phyloP scores from a whole-genome alignment of 805 yeast species.

The Saccharomycopsis selenospora region DNA sequence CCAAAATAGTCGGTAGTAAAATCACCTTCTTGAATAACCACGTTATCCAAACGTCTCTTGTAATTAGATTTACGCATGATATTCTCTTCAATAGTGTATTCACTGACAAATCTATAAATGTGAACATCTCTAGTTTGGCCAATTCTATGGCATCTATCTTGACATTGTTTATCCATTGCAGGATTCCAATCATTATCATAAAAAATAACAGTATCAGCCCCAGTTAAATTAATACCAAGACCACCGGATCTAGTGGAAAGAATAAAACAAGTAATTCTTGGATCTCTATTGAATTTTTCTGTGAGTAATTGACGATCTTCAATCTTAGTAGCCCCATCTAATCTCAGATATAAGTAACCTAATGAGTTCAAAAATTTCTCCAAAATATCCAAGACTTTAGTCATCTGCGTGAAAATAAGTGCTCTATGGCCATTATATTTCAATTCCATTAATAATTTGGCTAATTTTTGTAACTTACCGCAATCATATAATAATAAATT shows the following conservation, averaged over 20 bases:
- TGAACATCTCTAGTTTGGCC: slow-evolving; percentile 98
- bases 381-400: slow-evolving; percentile 85
- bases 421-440: slow-evolving; percentile 89
- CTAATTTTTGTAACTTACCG: slow-evolving; percentile 87
- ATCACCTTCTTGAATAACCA: slow-evolving; percentile 95
- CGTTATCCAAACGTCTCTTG: slow-evolving; percentile 87
- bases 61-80: slow-evolving; percentile 91
- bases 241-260: slow-evolving; percentile 97
- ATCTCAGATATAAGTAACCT: slow-evolving; percentile 88
- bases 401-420: slow-evolving; percentile 95
- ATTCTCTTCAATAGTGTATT: slow-evolving; percentile 92
- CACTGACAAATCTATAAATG: slow-evolving; percentile 92
- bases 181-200: slow-evolving; percentile 99
- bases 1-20: slow-evolving; percentile 95
- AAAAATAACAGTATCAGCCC: slow-evolving; percentile 97
- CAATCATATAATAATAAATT: slow-evolving; percentile 89
- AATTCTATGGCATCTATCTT: slow-evolving; percentile 97
- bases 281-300: slow-evolving; percentile 84
- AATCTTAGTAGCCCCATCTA: slow-evolving; percentile 95
- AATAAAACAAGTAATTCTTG: slow-evolving; percentile 82
- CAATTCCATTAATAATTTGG: slow-evolving; percentile 65
- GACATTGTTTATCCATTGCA: slow-evolving; percentile 98
- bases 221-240: slow-evolving; percentile 92
- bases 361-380: slow-evolving; percentile 91
- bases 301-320: slow-evolving; percentile 95